A percentile compares a stretch with the other conserved stretches of the same genome.
phyloP scores from a whole-genome alignment of 148 eudicot species.

The Rhododendron kiyosumense region DNA sequence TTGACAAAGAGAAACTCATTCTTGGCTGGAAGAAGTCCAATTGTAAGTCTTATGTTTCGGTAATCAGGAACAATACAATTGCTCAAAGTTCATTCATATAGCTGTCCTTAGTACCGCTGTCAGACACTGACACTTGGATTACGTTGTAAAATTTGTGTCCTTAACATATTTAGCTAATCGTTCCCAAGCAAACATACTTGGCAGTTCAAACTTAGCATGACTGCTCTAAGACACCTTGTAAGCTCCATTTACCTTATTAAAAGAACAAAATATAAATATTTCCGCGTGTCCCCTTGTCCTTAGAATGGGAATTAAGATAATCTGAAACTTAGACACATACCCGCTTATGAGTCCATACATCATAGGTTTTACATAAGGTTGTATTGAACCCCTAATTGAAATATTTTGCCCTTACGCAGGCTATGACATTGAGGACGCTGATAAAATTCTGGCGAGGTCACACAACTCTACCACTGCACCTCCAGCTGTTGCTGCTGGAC shows the following conservation, averaged over 20 bases:
- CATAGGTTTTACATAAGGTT: neutral
- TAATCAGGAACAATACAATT: neutral
- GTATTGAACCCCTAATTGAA: neutral
- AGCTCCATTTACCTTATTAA: neutral
- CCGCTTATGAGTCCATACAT: neutral
- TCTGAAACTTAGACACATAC: neutral
- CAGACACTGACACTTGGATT: neutral
- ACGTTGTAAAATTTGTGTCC: neutral
- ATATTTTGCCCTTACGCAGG: slow-evolving; percentile 31
- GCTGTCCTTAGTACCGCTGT: neutral
- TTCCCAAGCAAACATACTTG: neutral
- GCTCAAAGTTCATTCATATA: neutral
- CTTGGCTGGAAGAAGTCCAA: slow-evolving; percentile 80
- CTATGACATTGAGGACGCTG: slow-evolving; percentile 38
- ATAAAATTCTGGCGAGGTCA: slow-evolving; percentile 16
- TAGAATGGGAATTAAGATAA: neutral
- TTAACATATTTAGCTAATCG: neutral
- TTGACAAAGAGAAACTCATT: slow-evolving; percentile 69
- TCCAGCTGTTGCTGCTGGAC: slow-evolving; percentile 39
- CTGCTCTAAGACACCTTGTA: neutral
- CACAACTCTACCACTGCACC: slow-evolving; percentile 32
- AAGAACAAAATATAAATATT: neutral
- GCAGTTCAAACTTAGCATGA: neutral
- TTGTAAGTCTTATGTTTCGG: slow-evolving; percentile 33
- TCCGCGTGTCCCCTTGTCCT: neutral